Evolutionary conservation across 2,329 filamentous ascomycete genomes (phyloP).

Genomic region (Aspergillus fischeri): DNA sequence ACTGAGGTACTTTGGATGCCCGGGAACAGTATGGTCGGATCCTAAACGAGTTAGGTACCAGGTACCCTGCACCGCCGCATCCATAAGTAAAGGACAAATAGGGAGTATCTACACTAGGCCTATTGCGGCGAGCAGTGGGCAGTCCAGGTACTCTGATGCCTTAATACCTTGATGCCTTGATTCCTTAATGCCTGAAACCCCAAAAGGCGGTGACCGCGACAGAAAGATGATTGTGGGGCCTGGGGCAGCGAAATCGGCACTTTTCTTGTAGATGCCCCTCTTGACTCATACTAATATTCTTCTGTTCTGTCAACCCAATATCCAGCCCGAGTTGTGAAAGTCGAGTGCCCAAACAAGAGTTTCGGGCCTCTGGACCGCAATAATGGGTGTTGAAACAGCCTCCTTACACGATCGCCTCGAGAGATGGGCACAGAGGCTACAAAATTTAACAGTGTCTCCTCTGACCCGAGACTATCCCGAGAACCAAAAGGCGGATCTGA

Average conservation of each 20-base stretch:
- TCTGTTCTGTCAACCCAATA: not conserved
- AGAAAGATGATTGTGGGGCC: conserved; percentile 8
- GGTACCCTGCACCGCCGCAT: not conserved
- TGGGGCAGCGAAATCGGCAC: conserved; percentile 26
- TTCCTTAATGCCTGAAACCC: not conserved
- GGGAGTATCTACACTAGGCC: not conserved
- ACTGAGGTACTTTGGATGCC: not conserved
- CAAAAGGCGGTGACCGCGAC: not conserved
- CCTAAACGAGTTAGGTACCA: not conserved
- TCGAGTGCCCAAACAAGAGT: conserved; percentile 3
- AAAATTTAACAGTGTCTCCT: conserved; percentile 41
- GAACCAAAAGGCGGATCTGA: conserved; percentile 32
- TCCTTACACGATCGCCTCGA: conserved; percentile 37
- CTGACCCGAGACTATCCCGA: conserved; percentile 44
- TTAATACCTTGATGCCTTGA: not conserved
- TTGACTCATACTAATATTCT: conserved; percentile 23
- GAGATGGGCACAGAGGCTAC: conserved; percentile 39
- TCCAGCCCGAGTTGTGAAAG: conserved; percentile 4
- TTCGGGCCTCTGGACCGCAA: conserved; percentile 20
- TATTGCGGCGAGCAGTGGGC: not conserved
- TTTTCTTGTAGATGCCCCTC: conserved; percentile 24
- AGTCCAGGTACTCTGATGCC: not conserved
- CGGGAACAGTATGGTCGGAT: not conserved
- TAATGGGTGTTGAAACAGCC: conserved; percentile 31
- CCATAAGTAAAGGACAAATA: not conserved